phyloP scores from a whole-genome alignment of 2,329 filamentous ascomycete species.

The Hymenoscyphus infarciens region DNA sequence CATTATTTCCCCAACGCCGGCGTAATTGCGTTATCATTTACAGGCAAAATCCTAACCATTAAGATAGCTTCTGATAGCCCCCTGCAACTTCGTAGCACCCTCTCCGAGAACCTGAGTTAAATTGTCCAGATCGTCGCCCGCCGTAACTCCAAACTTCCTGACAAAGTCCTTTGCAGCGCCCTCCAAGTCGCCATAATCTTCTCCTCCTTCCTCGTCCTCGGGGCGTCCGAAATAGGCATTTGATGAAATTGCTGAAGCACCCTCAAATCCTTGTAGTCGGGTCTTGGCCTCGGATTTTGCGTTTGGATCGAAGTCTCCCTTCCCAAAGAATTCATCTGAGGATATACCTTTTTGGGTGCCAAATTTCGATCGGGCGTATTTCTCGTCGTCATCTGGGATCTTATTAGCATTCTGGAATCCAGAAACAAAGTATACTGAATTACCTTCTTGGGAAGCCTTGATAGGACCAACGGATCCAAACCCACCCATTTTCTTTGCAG shows the following conservation, averaged over 20 bases:
- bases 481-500: conserved; percentile 61
- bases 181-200: conserved; percentile 89
- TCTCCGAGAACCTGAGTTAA: conserved; percentile 79
- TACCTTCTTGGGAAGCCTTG: conserved; percentile 68
- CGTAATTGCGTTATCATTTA: neutral
- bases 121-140: conserved; percentile 93
- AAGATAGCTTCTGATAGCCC: conserved; percentile 63
- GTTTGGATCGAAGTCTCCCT: conserved; percentile 76
- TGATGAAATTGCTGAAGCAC: conserved; percentile 85
- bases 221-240: conserved; percentile 97
- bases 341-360: conserved; percentile 92
- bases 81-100: conserved; percentile 79
- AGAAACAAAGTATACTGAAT: neutral
- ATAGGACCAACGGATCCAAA: conserved; percentile 82
- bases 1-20: conserved; percentile 4
- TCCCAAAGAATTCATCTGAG: conserved; percentile 97
- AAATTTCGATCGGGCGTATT: conserved; percentile 84
- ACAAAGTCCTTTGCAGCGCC: conserved; percentile 94
- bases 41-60: conserved; percentile 45
- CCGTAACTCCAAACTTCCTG: conserved; percentile 90
- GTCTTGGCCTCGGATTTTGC: conserved; percentile 82
- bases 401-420: conserved; percentile 26
- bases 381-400: conserved; percentile 68
- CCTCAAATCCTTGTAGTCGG: conserved; percentile 87
- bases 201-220: conserved; percentile 69